These are phyloP conservation scores for Rhizopogon rudus DNA, from an alignment of 768 basidiomycete genomes.

Conservation along the genomic window DNA sequence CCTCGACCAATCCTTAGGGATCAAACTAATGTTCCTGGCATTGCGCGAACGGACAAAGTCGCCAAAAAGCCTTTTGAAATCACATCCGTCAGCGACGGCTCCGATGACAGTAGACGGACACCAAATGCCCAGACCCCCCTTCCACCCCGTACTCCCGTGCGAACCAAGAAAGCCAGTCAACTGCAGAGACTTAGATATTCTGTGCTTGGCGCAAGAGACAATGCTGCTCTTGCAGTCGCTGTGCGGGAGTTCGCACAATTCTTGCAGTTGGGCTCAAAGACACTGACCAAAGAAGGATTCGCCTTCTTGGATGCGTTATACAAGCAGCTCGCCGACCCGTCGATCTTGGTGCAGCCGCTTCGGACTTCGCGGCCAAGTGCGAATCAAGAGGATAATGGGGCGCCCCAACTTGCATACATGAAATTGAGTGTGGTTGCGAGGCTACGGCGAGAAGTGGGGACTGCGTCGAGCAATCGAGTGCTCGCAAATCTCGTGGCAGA, in stretches of 20 bases:
- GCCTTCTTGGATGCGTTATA: slow-evolving; percentile 63
- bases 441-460: slow-evolving; percentile 49
- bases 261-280: slow-evolving; percentile 55
- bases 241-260: slow-evolving; percentile 59
- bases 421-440: slow-evolving; percentile 59
- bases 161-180: slow-evolving; percentile 39
- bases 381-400: slow-evolving; percentile 33
- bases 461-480: slow-evolving; percentile 46
- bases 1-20: slow-evolving; percentile 47
- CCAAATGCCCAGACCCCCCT: slow-evolving; percentile 10
- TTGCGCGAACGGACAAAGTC: slow-evolving; percentile 29
- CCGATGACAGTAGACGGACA: slow-evolving; percentile 27
- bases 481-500: slow-evolving; percentile 65
- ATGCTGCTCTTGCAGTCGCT: slow-evolving; percentile 44
- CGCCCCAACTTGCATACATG: slow-evolving; percentile 42
- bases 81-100: slow-evolving; percentile 38
- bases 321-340: slow-evolving; percentile 69
- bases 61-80: slow-evolving; percentile 21
- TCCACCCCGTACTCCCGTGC: slow-evolving; percentile 26
- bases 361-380: slow-evolving; percentile 39
- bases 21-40: slow-evolving; percentile 39
- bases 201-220: slow-evolving; percentile 46
- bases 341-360: slow-evolving; percentile 49
- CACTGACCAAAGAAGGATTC: slow-evolving; percentile 67
- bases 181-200: slow-evolving; percentile 43